Percentiles rank a stretch among this genome's conserved stretches.
phyloP scores from a whole-genome alignment of 225 moss, liverwort and hornwort species.

The Lunularia cruciata region DNA sequence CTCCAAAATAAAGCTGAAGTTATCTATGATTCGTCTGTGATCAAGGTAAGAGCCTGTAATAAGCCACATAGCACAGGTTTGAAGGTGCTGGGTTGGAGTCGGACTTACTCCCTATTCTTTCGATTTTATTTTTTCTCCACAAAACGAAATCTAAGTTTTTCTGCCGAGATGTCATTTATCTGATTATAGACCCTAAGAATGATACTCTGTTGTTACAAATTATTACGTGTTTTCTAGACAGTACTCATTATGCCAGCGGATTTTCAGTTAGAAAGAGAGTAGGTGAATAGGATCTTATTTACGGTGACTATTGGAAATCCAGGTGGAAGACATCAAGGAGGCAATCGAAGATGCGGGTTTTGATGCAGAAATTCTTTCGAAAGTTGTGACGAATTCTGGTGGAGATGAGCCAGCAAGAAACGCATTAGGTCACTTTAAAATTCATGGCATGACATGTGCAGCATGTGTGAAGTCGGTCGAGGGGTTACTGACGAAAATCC shows the following conservation, averaged over 20 bases:
- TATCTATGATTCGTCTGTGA: slow-evolving; percentile 41
- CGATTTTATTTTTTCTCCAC: background rate
- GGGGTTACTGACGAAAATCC: slow-evolving; percentile 53
- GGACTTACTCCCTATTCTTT: background rate
- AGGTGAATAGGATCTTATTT: no score
- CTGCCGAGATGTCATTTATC: no score
- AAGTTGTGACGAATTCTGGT: slow-evolving; percentile 3
- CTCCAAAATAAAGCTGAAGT: slow-evolving; percentile 82
- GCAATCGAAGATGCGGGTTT: slow-evolving; percentile 92
- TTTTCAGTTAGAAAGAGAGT: no score
- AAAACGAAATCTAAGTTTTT: no score
- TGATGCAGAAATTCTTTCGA: slow-evolving; percentile 57
- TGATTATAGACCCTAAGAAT: background rate
- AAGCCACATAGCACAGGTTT: background rate
- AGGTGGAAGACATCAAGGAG: slow-evolving; percentile 67
- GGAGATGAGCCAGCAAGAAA: slow-evolving; percentile 21
- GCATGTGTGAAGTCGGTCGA: slow-evolving; percentile 74
- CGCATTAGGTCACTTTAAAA: slow-evolving; percentile 68
- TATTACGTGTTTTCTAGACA: no score
- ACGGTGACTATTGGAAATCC: slow-evolving; percentile 25
- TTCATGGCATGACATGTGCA: slow-evolving; percentile 88
- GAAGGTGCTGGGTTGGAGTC: background rate
- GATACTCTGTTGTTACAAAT: no score
- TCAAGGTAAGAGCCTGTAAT: slow-evolving; percentile 38
- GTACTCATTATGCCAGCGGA: no score